Evolutionary conservation across 345 rosid genomes (phyloP), one percentile per base, ranked within the genome.

Genomic region (Euclidium syriacum): DNA sequence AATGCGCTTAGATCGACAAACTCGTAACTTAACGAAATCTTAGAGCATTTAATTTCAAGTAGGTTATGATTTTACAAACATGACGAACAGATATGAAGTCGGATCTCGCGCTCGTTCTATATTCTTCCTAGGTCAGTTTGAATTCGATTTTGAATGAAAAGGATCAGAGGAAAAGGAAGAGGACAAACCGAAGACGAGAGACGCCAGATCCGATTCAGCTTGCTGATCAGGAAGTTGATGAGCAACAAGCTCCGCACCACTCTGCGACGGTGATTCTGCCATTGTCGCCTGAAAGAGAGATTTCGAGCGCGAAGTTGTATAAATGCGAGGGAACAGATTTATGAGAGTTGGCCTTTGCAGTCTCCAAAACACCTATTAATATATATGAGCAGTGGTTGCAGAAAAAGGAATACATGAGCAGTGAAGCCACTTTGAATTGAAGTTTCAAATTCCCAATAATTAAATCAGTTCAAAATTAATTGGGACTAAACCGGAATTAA

Each of bases 121-220:
- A 61, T 23, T 42, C 32, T 23, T 42, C 32, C 51, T 25, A 27
- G 57, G 46, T 51, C 35, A 17, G 14, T 26, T 19, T 4, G 49
- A 11, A 2, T 19, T 34, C 27, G 3, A 32, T 7, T 33, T 20
- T 33, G 48, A 52, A 56, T 17, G 44, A 49, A 27, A 15, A 29
- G 3, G 30, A 47, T 20, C 50, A 52, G 5, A 44, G 4, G 55
- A 39, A 47, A 20, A 35, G 20, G 11, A 7, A 16, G 27, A 18
- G 22, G 63, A 56, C 63, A 57, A 65, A 91, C 98, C 96, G 58
- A 66, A 81, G 58, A 91, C 68, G 58, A 88, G 73, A 70, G 90
- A 75, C 5, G 92, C 66, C 10, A 86, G 84, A 64, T 68, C 82
- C 39, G 91, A 91, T 39, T 84, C 98, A 23, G 81, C 63, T 61